phyloP scores from a whole-genome alignment of 371 early-diverging fungal genomes.

The Mortierella sp. region DNA sequence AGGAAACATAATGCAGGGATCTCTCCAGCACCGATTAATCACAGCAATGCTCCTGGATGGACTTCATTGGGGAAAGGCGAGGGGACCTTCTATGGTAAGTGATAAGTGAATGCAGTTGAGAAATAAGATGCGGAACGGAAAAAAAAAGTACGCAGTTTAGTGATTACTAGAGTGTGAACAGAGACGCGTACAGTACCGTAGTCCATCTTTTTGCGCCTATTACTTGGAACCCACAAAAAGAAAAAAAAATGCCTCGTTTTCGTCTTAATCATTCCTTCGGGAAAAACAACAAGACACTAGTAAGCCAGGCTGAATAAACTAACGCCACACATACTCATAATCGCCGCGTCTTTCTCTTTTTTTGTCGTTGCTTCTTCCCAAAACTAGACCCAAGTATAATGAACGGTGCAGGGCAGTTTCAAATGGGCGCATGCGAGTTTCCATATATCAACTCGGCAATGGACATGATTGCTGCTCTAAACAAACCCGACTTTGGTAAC shows the following conservation, averaged over 20 bases:
- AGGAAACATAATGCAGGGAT: slow-evolving; percentile 35
- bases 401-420: slow-evolving; percentile 27
- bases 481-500: slow-evolving; percentile 48
- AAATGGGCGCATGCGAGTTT: slow-evolving; percentile 59
- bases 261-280: too few relatives aligned
- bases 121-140: too few relatives aligned
- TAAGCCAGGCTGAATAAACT: too few relatives aligned
- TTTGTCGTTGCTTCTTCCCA: neutral
- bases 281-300: too few relatives aligned
- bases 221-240: too few relatives aligned
- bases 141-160: too few relatives aligned
- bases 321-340: too few relatives aligned
- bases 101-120: too few relatives aligned
- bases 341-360: neutral
- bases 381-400: slow-evolving; percentile 36
- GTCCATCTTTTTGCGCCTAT: too few relatives aligned
- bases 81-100: slow-evolving; percentile 61
- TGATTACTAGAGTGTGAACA: too few relatives aligned
- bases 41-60: slow-evolving; percentile 44
- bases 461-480: slow-evolving; percentile 47
- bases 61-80: slow-evolving; percentile 54
- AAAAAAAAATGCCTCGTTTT: too few relatives aligned
- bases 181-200: too few relatives aligned
- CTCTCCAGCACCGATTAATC: slow-evolving; percentile 37
- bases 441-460: slow-evolving; percentile 42